Conservation (phyloP, 306 rosid genomes). For the Begonia loranthoides region DNA sequence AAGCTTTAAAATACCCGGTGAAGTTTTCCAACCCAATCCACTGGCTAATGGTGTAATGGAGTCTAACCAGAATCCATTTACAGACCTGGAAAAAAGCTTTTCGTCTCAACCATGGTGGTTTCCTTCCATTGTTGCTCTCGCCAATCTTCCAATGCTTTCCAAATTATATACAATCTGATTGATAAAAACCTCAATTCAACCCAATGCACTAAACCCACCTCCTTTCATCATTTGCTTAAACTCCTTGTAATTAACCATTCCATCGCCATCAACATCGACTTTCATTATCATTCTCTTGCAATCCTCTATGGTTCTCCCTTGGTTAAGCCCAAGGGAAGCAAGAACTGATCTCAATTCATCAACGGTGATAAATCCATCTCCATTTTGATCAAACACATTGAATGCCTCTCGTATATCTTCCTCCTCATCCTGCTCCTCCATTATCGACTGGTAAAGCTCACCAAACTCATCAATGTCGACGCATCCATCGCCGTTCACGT, state of each 20-base stretch:
- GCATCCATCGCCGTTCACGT: constrained; percentile 56
- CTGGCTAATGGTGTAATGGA: too few species aligned
- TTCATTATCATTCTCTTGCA: constrained; percentile 79
- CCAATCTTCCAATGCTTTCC: too few species aligned
- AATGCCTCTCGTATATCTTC: constrained; percentile 83
- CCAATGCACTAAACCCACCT: constrained; percentile 46
- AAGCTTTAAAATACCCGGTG: too few species aligned
- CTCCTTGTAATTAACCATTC: constrained; percentile 66
- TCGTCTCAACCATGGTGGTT: too few species aligned
- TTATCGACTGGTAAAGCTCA: constrained; percentile 48
- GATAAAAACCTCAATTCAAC: too few species aligned
- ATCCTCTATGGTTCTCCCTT: constrained; percentile 64
- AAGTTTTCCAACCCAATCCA: too few species aligned
- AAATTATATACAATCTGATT: too few species aligned
- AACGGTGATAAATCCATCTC: constrained; percentile 74
- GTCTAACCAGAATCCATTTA: too few species aligned
- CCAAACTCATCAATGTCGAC: constrained; percentile 71
- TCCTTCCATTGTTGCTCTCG: too few species aligned
- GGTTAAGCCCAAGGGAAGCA: constrained; percentile 59
- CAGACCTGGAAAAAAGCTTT: too few species aligned
- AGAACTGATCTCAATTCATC: constrained; percentile 65
- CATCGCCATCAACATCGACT: constrained; percentile 85
- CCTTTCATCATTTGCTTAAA: constrained; percentile 82
- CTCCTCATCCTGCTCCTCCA: constrained; percentile 55
- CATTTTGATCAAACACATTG: constrained; percentile 71